Percentiles rank a stretch among this genome's conserved stretches.
Evolutionary conservation across 1,139 yeast species (phyloP).

Genomic region (Scheffersomyces lignicola): DNA sequence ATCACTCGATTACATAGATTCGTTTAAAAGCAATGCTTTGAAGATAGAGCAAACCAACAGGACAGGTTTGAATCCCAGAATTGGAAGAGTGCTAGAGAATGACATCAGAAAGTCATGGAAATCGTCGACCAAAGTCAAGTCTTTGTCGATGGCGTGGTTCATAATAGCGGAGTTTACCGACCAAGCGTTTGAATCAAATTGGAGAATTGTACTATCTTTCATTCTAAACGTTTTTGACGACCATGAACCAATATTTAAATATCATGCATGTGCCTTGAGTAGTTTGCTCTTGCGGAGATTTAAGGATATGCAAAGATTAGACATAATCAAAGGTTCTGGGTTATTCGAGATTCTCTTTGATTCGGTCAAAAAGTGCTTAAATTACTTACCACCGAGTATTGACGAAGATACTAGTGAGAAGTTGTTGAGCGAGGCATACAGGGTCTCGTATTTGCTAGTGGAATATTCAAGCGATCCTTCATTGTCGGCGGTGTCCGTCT

Average conservation of each 20-base stretch:
- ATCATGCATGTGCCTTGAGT: conserved; percentile 41
- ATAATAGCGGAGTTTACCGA: conserved; percentile 20
- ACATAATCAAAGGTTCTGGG: not conserved
- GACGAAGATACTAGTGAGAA: conserved; percentile 24
- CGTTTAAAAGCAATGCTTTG: conserved; percentile 7
- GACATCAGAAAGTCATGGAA: conserved; percentile 35
- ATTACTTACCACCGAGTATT: conserved; percentile 49
- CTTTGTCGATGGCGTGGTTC: conserved; percentile 31
- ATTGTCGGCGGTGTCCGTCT: not conserved
- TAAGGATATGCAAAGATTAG: not conserved
- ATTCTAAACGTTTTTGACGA: conserved; percentile 53
- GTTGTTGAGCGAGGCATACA: conserved; percentile 27
- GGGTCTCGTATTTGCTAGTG: not conserved
- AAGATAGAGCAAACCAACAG: conserved; percentile 4
- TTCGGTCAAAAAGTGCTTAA: conserved; percentile 31
- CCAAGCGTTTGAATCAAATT: conserved; percentile 22
- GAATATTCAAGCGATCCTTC: not conserved
- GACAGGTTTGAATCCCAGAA: conserved; percentile 24
- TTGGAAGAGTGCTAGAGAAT: conserved; percentile 27
- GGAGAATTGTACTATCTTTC: conserved; percentile 52
- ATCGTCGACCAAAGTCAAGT: conserved; percentile 18
- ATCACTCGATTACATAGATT: conserved; percentile 8
- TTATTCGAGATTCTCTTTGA: not conserved
- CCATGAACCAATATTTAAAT: conserved; percentile 44
- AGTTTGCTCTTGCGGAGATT: conserved; percentile 5